Base-by-base conservation (phyloP, 495 filamentous ascomycete genomes). In the Hypoxylon fuscum region DNA sequence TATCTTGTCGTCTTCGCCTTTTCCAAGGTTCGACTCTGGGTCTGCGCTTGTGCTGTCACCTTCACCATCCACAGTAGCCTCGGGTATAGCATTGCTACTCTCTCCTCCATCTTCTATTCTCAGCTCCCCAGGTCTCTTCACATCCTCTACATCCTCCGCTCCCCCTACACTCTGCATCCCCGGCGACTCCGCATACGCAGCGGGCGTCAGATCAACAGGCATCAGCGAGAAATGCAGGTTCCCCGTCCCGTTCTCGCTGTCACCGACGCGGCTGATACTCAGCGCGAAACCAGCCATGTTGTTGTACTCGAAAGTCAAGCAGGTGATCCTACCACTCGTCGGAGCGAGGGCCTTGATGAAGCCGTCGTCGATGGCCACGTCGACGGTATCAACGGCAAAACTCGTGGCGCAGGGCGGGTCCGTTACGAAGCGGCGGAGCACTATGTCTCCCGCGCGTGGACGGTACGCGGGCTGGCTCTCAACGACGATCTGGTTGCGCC, bases 391-490 rank as follows among this genome's bases (percentile, higher is more conserved):
- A 12, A 25, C n/a, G 15, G 12, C n/a, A 4, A 42, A 0, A n/a
- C 10, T 38, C 1, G 17, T 25, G 8, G 32, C 5, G 25, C 43
- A 48, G 1, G 25, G 34, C 18, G 55, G 23, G 18, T 32, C 18
- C 12, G 49, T 37, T 1, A 50, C 43, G 15, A 62, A 37, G 3
- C 59, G 35, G 12, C 59, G 44, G n/a, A 62, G 9, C 12, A 62
- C 11, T 35, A 62, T 55, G 29, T 62, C 59, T n/a, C 58, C 35
- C 1, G 34, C 18, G 15, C 25, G 10, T 3, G 58, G 49, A 11
- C 20, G 42, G 43, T 55, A 55, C 22, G 34, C 11, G 0, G 48
- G 57, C 34, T 60, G 57, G 8, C 49, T 14, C 35, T 54, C 49
- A 8, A 60, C 11, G 1, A 48, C 21, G 5, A 54, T 2, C 34